Percentiles rank a stretch among this genome's conserved stretches.
Evolutionary conservation across 2,329 filamentous ascomycete species (phyloP).

Genomic region (Penicillium sp.): DNA sequence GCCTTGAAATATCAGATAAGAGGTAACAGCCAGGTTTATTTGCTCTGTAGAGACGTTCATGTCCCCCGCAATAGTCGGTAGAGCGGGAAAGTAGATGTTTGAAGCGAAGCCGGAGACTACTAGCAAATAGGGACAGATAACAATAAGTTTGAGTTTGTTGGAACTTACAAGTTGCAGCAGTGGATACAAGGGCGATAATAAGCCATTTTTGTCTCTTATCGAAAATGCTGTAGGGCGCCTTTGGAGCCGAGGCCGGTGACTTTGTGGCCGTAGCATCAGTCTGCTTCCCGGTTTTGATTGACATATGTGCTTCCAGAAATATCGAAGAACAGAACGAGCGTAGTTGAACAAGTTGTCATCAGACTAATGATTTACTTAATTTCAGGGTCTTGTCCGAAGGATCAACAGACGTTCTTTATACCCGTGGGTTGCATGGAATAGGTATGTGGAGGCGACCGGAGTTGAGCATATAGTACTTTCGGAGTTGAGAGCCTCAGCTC

Average conservation of each 20-base stretch:
- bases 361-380: too few species aligned
- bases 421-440: neutral
- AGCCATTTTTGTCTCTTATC: slow-evolving; percentile 51
- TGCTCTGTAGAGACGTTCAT: slow-evolving; percentile 40
- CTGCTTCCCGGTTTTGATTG: too few species aligned
- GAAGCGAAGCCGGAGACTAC: slow-evolving; percentile 45
- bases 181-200: slow-evolving; percentile 50
- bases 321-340: neutral
- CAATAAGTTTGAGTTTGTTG: neutral
- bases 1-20: slow-evolving; percentile 48
- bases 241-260: neutral
- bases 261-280: neutral
- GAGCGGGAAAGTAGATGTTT: slow-evolving; percentile 50
- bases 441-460: neutral
- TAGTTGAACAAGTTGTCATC: too few species aligned
- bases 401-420: neutral
- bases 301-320: too few species aligned
- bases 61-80: slow-evolving; percentile 43
- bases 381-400: neutral
- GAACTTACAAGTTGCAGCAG: slow-evolving; percentile 52
- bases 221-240: slow-evolving; percentile 52
- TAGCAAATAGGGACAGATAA: neutral
- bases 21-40: slow-evolving; percentile 48
- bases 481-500: neutral
- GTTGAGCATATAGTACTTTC: neutral